Conservation (phyloP, 148 eudicot genomes). For the Rhododendron henanense region DNA sequence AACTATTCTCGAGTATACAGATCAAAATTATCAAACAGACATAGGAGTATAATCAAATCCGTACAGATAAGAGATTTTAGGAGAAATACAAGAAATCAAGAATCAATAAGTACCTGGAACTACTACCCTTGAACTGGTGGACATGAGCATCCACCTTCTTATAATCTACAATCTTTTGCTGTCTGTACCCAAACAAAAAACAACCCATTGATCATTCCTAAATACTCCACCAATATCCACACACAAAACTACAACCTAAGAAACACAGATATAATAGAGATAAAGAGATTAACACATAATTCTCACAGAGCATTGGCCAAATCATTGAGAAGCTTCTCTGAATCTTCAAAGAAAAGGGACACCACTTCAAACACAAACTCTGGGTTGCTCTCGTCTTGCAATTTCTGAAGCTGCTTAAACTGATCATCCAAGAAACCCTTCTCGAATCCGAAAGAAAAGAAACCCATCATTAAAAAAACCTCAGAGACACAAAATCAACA, state of each 20-base stretch:
- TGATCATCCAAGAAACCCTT: conserved; percentile 75
- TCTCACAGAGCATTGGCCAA: conserved; percentile 49
- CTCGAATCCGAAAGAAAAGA: not conserved
- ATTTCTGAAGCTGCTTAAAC: conserved; percentile 53
- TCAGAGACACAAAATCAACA: not conserved
- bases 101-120: conserved; percentile 56
- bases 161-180: conserved; percentile 59
- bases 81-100: not conserved
- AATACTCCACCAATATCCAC: not conserved
- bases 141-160: conserved; percentile 61
- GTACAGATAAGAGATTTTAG: not conserved
- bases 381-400: conserved; percentile 86
- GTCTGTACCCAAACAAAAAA: conserved; percentile 25
- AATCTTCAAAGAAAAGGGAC: conserved; percentile 66
- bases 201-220: not conserved
- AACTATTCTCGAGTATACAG: not conserved
- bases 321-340: conserved; percentile 62
- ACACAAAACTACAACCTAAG: not conserved
- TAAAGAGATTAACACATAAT: not conserved
- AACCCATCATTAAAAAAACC: conserved; percentile 7
- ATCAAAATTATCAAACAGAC: not conserved
- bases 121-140: conserved; percentile 87
- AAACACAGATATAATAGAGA: not conserved
- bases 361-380: conserved; percentile 73
- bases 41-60: not conserved